Evolutionary conservation across 441 rosid genomes (phyloP), one percentile per base, ranked within the genome.

Genomic region (Euphorbia celastroides): DNA sequence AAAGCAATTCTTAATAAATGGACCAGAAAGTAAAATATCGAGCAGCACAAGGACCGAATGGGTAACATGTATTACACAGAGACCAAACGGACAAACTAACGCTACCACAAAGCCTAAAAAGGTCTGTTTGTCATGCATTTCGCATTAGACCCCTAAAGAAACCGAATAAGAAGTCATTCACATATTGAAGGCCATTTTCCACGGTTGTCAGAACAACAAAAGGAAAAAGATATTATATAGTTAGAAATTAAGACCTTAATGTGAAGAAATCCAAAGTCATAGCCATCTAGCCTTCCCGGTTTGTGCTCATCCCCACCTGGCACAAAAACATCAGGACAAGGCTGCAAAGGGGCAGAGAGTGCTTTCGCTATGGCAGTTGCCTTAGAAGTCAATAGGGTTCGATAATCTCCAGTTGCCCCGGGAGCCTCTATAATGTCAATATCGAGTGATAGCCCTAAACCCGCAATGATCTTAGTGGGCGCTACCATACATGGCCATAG

Each of bases 401-500:
- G 75, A 75, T 88, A 93, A 67, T 93, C 98, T 72, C 98, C 97
- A 4, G 97, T 90, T 19, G 90, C 91, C 67, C 88, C 89, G 0
- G 84, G 96, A 74, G 97, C 95, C 77, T 93, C 94, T 25, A 93
- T 78, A 66, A 91, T 91, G 79, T 93, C 97, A 71, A 93, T 84
- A 74, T 82, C 93, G n/a, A 93, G 92, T 2, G 97, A 93, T 65
- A 93, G 73, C 69, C 98, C 99, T 66, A 93, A 83, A 69, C 99
- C 96, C 20, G 97, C 99, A 50, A 93, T 91, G 59, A 93, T 93
- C 76, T 93, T 93, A 32, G 97, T 93, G 41, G 99, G 99, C 71
- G 97, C 97, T 69, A 93, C 97, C 99, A 93, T 91, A 82, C 99
- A 93, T 6, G 99, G 90, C 88, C 85, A 77, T 71, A 93, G 72